Evolutionary conservation across 805 yeast genomes (phyloP), one percentile per base, ranked within the genome.

Genomic region (Pichia membranifaciens): DNA sequence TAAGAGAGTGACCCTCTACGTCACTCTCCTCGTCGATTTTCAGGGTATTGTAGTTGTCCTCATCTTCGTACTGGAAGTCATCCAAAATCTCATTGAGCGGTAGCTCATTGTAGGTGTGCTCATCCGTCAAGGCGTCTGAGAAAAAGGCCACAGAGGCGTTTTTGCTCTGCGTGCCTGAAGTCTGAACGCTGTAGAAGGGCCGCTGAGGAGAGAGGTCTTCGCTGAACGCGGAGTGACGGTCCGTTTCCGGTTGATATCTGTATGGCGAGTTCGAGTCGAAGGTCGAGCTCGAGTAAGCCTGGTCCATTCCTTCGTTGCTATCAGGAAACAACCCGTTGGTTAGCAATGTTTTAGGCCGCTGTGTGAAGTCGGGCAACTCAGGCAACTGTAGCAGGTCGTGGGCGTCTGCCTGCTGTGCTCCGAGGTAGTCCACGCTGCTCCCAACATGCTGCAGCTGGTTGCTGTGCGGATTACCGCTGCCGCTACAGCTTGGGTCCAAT

Each of bases 91-190:
- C 50, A 18, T 48, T 48, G 7, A 48, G 36, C 25, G 57, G 58
- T 13, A 59, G 54, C 18, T 54, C 52, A 38, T 58, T 58, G 46
- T 56, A 58, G 2, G 56, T 47, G 33, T 45, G 43, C 20, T 49
- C 47, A 50, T 55, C 64, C 23, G 51, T 48, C 1, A 50, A 48
- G 31, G 54, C 59, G 45, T 60, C 66, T 1, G 66, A 60, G 38
- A 60, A 61, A 45, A 61, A 61, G 15, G 50, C 38, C 4, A 58
- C 62, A 13, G 63, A 57, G 4, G 54, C 54, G 34, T 55, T 55
- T 35, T 55, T 45, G 34, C 53, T 49, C 12, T 31, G 35, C 15
- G 23, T 36, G 16, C 23, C 23, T 5, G 23, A n/a, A 12, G 16
- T 15, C 16, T n/a, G 16, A 33, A 33, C 40, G 16, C 23, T 23